Conservation (phyloP, 768 basidiomycete genomes). For the Pholiota conissans region DNA sequence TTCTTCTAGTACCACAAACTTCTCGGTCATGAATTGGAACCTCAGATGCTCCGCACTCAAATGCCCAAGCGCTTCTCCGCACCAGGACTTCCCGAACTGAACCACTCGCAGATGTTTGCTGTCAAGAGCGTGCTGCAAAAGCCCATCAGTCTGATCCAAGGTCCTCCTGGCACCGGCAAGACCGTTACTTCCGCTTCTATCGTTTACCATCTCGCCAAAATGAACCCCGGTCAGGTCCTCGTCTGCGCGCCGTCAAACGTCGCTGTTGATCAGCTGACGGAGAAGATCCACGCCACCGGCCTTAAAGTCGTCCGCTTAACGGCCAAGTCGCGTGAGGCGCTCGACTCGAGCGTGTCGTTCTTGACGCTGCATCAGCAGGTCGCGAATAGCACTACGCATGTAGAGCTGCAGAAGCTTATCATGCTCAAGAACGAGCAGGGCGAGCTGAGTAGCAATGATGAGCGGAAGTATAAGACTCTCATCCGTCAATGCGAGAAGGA, state of each 20-base stretch:
- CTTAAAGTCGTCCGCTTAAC: conserved; percentile 97
- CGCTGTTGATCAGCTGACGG: conserved; percentile 97
- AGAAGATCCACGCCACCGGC: conserved; percentile 99
- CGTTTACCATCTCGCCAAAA: conserved; percentile 97
- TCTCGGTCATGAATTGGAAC: conserved; percentile 95
- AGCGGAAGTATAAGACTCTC: conserved; percentile 96
- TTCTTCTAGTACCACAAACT: conserved; percentile 89
- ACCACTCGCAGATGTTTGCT: conserved; percentile 99
- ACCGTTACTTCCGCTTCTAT: conserved; percentile 99
- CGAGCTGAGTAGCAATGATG: conserved; percentile 94
- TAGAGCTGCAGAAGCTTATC: conserved; percentile 97
- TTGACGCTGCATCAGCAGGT: conserved; percentile 97
- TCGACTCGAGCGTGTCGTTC: conserved; percentile 94
- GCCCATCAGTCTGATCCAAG: conserved; percentile 96
- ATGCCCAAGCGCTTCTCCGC: conserved; percentile 99
- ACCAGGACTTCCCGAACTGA: conserved; percentile 95
- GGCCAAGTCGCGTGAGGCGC: conserved; percentile 96
- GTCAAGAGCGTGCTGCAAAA: conserved; percentile 99
- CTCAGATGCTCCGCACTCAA: conserved; percentile 85
- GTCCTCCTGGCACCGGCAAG: conserved; percentile 98
- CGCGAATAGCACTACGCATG: conserved; percentile 92
- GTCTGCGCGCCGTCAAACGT: conserved; percentile 99
- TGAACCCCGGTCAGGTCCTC: conserved; percentile 99
- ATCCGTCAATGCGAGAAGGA: conserved; percentile 97
- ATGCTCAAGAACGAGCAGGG: conserved; percentile 98